Evolutionary conservation across 345 rosid species (phyloP), one percentile per base, ranked within the genome.

Genomic region (Atalantia buxifolia): DNA sequence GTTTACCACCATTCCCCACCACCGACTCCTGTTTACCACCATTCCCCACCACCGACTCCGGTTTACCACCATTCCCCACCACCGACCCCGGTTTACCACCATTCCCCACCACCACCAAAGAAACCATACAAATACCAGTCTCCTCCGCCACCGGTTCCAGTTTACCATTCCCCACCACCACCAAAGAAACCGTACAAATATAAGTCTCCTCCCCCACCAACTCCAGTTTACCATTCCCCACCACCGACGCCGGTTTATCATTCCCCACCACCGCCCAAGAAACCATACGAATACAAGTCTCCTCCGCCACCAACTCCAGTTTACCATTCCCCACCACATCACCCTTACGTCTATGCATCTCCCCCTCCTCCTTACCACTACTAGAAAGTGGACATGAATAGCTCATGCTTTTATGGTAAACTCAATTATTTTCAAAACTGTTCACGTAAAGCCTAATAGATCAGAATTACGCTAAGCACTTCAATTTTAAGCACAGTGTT

Each of bases 301-400:
- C 78, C 81, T 7, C 53, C 53, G 5, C 77, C 50, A 45, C 50
- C 48, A 42, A 2, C 50, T 35, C 36, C 36, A 0, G 36, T 35
- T 5, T 35, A 35, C 38, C 38, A 36, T 36, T 36, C 40, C 2
- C 21, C 21, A 35, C 36, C 57, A 53, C 57, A 53, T 25, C 82
- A 74, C 7, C 84, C 66, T 66, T 83, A 83, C 77, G 25, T 35
- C 76, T 79, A 81, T 66, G 72, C 83, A 27, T 85, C 88, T 42
- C 88, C 88, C 2, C 89, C 91, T 78, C 92, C 93, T 76, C 91
- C 92, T 75, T 59, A 86, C 83, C 91, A 84, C 91, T 85, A 85
- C 87, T 87, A 83, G 82, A 76, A 16, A 8, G 55, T 21, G 42
- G 28, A 27, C 55, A 45, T 69, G 57, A 36, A 25, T 50, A 16